Percentiles rank a stretch among this genome's conserved stretches.
Conservation (phyloP, 208 protist species). For the Leptomonas pyrrhocoris region DNA sequence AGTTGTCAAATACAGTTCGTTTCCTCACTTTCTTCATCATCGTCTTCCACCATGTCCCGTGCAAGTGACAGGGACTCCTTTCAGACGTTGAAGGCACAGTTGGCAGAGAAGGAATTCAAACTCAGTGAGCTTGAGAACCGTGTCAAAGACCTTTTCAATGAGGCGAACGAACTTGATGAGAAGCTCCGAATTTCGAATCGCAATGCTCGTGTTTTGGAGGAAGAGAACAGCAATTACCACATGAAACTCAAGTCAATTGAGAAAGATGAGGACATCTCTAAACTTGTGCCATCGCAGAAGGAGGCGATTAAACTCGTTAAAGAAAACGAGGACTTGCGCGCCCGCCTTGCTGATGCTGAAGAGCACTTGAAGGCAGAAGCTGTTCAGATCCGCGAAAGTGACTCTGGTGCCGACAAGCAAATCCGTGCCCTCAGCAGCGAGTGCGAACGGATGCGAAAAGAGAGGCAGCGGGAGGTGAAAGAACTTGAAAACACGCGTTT, state of each 20-base stretch:
- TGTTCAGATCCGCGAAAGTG: slow-evolving; percentile 1
- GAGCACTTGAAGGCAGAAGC: slow-evolving; percentile 8
- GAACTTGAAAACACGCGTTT: slow-evolving; percentile 46
- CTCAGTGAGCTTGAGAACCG: slow-evolving; percentile 74
- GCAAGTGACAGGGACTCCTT: slow-evolving; percentile 5
- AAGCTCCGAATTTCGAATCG: slow-evolving; percentile 75
- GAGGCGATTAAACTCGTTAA: slow-evolving; percentile 66
- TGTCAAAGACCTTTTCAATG: slow-evolving; percentile 67
- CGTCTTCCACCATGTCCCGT: slow-evolving; percentile 19
- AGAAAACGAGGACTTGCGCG: slow-evolving; percentile 57
- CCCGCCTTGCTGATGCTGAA: slow-evolving; percentile 23
- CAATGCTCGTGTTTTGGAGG: slow-evolving; percentile 75
- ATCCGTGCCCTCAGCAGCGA: slow-evolving; percentile 26
- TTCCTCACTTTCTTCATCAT: background rate
- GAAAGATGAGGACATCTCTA: slow-evolving; percentile 2
- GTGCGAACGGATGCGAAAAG: slow-evolving; percentile 35
- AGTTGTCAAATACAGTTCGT: no score
- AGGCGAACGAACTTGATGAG: slow-evolving; percentile 56
- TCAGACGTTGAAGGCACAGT: slow-evolving; percentile 43
- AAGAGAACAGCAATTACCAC: slow-evolving; percentile 76
- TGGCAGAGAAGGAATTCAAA: slow-evolving; percentile 67
- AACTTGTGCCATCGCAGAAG: slow-evolving; percentile 16
- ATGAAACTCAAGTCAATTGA: slow-evolving; percentile 42
- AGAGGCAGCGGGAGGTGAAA: slow-evolving; percentile 34
- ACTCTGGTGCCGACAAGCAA: slow-evolving; percentile 16